Evolutionary conservation across 1,139 yeast genomes (phyloP).

Genomic region (Yamadazyma atmosphaerica): DNA sequence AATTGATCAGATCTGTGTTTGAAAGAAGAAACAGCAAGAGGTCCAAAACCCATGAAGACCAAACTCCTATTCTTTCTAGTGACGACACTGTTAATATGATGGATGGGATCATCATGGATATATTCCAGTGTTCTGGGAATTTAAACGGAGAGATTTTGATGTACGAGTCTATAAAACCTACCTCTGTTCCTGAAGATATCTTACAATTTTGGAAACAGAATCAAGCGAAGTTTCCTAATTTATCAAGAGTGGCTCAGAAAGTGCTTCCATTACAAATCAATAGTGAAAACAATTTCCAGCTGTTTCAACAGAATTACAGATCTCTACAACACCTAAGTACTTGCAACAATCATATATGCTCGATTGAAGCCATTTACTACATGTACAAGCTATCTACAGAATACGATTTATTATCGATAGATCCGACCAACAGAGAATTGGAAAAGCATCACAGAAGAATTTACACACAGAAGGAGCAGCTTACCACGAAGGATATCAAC

Average conservation of each 20-base stretch:
- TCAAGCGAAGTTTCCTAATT: constrained; percentile 16
- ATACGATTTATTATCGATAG: constrained; percentile 20
- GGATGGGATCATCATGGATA: constrained; percentile 27
- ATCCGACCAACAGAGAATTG: constrained; percentile 1
- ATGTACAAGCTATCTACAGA: constrained; percentile 20
- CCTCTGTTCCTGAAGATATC: constrained; percentile 7
- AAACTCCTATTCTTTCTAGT: background rate
- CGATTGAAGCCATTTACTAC: constrained; percentile 18
- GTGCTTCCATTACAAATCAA: constrained; percentile 20
- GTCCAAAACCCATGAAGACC: background rate
- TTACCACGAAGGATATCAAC: background rate
- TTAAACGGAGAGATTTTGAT: constrained; percentile 25
- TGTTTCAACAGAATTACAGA: constrained; percentile 15
- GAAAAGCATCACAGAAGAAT: no score
- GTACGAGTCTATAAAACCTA: constrained; percentile 24
- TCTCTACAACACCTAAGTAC: background rate
- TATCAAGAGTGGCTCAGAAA: constrained; percentile 17
- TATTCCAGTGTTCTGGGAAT: constrained; percentile 29
- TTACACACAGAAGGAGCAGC: background rate
- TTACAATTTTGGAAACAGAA: constrained; percentile 23
- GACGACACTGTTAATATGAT: constrained; percentile 16
- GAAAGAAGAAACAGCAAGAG: constrained; percentile 2
- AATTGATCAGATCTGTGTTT: constrained; percentile 12
- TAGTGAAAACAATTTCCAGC: constrained; percentile 16
- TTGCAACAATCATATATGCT: constrained; percentile 18